A percentile compares a stretch with the other conserved stretches of the same genome.
phyloP scores from a whole-genome alignment of 140 eudicot species.

The Artemisia princeps region DNA sequence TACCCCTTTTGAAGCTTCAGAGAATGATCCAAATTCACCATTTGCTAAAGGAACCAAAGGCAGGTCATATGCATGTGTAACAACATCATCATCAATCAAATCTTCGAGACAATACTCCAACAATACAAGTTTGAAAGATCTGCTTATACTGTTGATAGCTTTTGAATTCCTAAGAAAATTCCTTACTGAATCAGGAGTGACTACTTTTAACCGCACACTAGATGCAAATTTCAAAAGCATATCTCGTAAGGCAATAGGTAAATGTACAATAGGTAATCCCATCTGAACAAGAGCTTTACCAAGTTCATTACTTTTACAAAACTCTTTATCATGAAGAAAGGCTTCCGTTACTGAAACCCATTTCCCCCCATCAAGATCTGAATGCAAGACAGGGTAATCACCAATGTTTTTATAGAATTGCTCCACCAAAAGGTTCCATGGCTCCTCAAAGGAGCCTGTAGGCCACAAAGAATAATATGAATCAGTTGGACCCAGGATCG shows the following conservation, averaged over 20 bases:
- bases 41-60: conserved; percentile 90
- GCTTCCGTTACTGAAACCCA: conserved; percentile 74
- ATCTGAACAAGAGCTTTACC: conserved; percentile 72
- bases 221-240: conserved; percentile 59
- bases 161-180: conserved; percentile 45
- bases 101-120: conserved; percentile 98
- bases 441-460: conserved; percentile 83
- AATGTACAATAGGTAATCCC: conserved; percentile 66
- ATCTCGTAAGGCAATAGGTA: conserved; percentile 52
- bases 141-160: conserved; percentile 33
- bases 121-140: conserved; percentile 58
- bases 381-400: conserved; percentile 64
- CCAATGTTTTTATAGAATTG: conserved; percentile 53
- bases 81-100: conserved; percentile 78
- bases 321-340: conserved; percentile 69
- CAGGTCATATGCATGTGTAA: conserved; percentile 47
- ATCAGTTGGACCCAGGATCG: conserved; percentile 55
- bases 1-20: conserved; percentile 50
- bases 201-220: conserved; percentile 53
- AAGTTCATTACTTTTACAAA: conserved; percentile 51
- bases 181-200: conserved; percentile 85
- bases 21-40: conserved; percentile 75
- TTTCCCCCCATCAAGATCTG: conserved; percentile 74
- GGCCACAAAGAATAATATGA: conserved; percentile 88
- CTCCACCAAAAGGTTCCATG: conserved; percentile 84